Conservation (phyloP, 352 stramenopile genomes). For the Globisporangium iwayamae region DNA sequence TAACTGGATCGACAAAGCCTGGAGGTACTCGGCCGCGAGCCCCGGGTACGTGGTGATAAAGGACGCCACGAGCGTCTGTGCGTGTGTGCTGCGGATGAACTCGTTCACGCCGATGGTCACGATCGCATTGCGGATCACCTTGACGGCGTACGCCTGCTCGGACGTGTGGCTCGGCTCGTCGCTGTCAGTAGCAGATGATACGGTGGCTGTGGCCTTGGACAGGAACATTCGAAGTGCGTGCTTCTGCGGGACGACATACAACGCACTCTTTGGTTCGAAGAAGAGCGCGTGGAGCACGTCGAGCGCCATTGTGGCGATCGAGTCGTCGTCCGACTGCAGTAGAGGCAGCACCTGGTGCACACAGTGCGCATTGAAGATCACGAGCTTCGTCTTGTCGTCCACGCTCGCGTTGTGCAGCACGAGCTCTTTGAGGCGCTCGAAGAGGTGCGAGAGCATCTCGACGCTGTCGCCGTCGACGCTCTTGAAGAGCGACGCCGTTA, state of each 20-base stretch:
- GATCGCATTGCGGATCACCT: constrained; percentile 67
- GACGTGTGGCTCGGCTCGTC: constrained; percentile 28
- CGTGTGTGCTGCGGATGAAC: constrained; percentile 42
- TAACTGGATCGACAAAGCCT: constrained; percentile 52
- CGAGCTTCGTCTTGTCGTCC: constrained; percentile 52
- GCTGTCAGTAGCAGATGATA: neutral
- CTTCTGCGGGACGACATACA: constrained; percentile 47
- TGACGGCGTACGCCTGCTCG: constrained; percentile 43
- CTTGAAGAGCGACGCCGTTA: constrained; percentile 69
- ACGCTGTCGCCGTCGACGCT: constrained; percentile 67
- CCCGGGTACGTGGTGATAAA: constrained; percentile 66
- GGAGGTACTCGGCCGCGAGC: constrained; percentile 55
- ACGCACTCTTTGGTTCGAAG: constrained; percentile 36
- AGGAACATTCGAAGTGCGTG: constrained; percentile 47
- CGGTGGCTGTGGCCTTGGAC: constrained; percentile 26
- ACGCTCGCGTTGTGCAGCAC: constrained; percentile 55
- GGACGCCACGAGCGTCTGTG: constrained; percentile 48
- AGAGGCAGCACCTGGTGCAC: constrained; percentile 69
- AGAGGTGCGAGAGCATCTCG: constrained; percentile 48
- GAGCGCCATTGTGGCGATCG: constrained; percentile 32
- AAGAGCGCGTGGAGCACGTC: constrained; percentile 54
- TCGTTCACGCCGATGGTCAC: constrained; percentile 64
- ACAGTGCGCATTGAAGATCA: constrained; percentile 57
- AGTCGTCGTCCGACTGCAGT: constrained; percentile 54
- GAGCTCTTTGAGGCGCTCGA: constrained; percentile 33